Conservation (phyloP, 202 grass and related monocot species). For the Zoysia matrella region DNA sequence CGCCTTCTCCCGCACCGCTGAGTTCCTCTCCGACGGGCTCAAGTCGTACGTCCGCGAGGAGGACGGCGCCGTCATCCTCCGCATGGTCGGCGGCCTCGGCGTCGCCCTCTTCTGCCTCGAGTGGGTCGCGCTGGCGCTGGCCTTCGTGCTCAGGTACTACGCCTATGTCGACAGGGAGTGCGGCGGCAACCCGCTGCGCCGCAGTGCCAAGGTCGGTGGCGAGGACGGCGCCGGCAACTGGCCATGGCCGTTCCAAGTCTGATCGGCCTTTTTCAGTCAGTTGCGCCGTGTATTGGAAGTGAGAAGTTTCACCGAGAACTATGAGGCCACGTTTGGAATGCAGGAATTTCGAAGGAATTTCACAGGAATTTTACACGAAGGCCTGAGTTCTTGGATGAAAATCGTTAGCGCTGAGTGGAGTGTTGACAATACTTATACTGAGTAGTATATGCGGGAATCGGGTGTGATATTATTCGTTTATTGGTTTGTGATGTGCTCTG, state of each 20-base stretch:
- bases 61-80: conserved; percentile 65
- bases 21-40: conserved; percentile 81
- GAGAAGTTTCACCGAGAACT: conserved; percentile 24
- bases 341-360: too few relatives aligned
- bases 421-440: not conserved
- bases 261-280: not conserved
- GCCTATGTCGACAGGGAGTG: conserved; percentile 76
- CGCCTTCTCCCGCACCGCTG: conserved; percentile 78
- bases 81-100: conserved; percentile 87
- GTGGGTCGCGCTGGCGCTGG: conserved; percentile 86
- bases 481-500: conserved; percentile 34
- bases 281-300: not conserved
- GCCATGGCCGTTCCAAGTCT: conserved; percentile 76
- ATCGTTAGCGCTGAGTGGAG: conserved; percentile 1
- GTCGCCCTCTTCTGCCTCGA: conserved; percentile 92
- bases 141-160: conserved; percentile 90
- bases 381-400: conserved; percentile 39
- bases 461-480: conserved; percentile 43
- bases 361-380: too few relatives aligned
- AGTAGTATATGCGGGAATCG: not conserved
- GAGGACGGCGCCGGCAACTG: conserved; percentile 61
- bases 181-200: conserved; percentile 64
- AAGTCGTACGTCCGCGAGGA: conserved; percentile 54
- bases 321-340: too few relatives aligned
- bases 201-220: conserved; percentile 75